Evolutionary conservation across 192 early-diverging fungal genomes (phyloP), one percentile per base, ranked within the genome.

Genomic region (Coemansia guatemalensis): DNA sequence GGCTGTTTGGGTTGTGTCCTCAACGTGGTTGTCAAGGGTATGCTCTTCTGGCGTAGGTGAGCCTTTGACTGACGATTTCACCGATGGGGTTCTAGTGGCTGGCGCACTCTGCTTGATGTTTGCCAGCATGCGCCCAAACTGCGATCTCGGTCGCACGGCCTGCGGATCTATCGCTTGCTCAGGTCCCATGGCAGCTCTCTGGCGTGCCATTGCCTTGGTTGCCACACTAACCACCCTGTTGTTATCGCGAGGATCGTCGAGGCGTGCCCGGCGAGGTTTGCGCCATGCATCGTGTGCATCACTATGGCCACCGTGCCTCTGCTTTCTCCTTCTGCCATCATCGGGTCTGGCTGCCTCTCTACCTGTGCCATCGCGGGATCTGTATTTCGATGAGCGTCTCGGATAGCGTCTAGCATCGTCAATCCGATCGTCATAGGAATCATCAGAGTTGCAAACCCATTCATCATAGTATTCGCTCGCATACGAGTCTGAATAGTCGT

Each of bases 81-180:
- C 47, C 6, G 67, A 58, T 27, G 47, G 12, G 3, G 60, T 11
- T 14, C 35, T 48, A 12, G 51, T 51, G 1, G 20, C 23, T 0
- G 65, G 21, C n/a, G 65, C 47, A 8, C 65, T 52, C 4, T 67
- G 67, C 60, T 67, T 80, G 22, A 74, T 74, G 29, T 71, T 80
- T 8, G 71, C 78, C 48, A 80, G 41, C 24, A 80, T 71, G 24
- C 78, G 71, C 6, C 78, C 78, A 59, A 80, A 71, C 35, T 80
- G 78, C 18, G 78, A 80, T 35, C 78, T 59, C 4, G 71, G 78
- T 49, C 53, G 33, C 0, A 20, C 47, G 21, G 18, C 54, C 0
- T n/a, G 63, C 12, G n/a, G 20, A 5, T 32, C 49, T 41, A 30
- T 30, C 22, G 53, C 4, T 25, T 20, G 22, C 26, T 5, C 25